phyloP scores from a whole-genome alignment of 768 basidiomycete species.

The Kwoniella bestiolae region DNA sequence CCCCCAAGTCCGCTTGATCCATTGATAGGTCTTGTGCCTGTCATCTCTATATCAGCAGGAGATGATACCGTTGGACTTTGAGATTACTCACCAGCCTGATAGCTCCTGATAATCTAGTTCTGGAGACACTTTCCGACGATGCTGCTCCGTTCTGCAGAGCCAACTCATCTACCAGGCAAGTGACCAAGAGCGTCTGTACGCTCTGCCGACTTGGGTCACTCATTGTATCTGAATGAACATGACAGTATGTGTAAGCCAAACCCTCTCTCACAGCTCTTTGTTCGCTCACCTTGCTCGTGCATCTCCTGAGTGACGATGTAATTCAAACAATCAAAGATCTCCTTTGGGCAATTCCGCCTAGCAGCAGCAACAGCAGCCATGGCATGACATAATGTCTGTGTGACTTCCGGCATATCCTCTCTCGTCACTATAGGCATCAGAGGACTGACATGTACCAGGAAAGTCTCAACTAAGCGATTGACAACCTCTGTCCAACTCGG shows the following conservation, averaged over 20 bases:
- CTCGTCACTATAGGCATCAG: slow-evolving; percentile 27
- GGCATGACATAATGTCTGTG: slow-evolving; percentile 17
- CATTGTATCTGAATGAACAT: slow-evolving; percentile 16
- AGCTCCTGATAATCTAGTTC: slow-evolving; percentile 25
- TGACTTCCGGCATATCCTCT: slow-evolving; percentile 23
- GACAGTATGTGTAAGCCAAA: no score
- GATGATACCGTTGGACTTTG: neutral
- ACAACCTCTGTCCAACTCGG: slow-evolving; percentile 31
- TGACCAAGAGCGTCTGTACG: slow-evolving; percentile 26
- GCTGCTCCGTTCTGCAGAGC: slow-evolving; percentile 17
- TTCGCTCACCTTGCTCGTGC: slow-evolving; percentile 21
- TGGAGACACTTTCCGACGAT: slow-evolving; percentile 9
- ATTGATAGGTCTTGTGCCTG: slow-evolving; percentile 31
- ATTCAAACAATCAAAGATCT: slow-evolving; percentile 30
- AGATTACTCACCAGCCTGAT: slow-evolving; percentile 26
- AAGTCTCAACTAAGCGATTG: slow-evolving; percentile 30
- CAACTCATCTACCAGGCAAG: slow-evolving; percentile 28
- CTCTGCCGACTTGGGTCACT: slow-evolving; percentile 24
- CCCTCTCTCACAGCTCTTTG: neutral
- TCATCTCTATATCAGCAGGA: neutral
- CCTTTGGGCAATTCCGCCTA: slow-evolving; percentile 28
- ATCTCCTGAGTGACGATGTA: slow-evolving; percentile 24
- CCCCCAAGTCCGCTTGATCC: slow-evolving; percentile 4
- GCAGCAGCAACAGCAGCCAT: slow-evolving; percentile 30
- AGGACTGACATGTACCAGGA: slow-evolving; percentile 21